phyloP scores from a whole-genome alignment of 331 rosid genomes.

The Spiraea crenata region DNA sequence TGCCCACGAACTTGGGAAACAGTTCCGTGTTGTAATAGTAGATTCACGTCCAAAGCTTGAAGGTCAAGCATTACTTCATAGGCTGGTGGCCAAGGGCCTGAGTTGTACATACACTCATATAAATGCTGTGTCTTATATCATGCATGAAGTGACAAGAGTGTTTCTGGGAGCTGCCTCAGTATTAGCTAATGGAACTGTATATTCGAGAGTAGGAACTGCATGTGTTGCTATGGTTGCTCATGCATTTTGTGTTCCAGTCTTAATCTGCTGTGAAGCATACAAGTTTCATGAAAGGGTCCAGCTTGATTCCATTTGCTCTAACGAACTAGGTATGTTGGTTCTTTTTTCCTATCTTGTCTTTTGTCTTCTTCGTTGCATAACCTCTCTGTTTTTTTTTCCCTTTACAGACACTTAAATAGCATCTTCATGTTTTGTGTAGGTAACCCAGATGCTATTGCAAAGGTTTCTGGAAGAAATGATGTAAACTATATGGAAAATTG shows the following conservation, averaged over 20 bases:
- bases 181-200: constrained; percentile 75
- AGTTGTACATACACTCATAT: constrained; percentile 78
- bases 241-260: constrained; percentile 71
- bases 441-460: constrained; percentile 59
- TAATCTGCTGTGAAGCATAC: constrained; percentile 87
- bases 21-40: constrained; percentile 71
- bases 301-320: constrained; percentile 84
- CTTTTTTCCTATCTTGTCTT: neutral
- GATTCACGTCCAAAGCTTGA: constrained; percentile 89
- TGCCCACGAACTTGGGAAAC: constrained; percentile 72
- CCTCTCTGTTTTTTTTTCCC: neutral
- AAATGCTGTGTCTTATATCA: constrained; percentile 69
- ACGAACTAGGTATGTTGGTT: constrained; percentile 65
- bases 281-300: constrained; percentile 91
- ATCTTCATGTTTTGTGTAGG: constrained; percentile 45
- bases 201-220: constrained; percentile 87
- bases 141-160: constrained; percentile 80
- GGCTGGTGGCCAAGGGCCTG: constrained; percentile 64
- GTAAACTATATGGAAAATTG: constrained; percentile 51
- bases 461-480: constrained; percentile 62
- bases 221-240: constrained; percentile 88
- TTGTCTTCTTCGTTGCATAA: neutral
- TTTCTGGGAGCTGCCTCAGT: constrained; percentile 76
- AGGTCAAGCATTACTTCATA: constrained; percentile 64
- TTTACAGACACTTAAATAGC: neutral